phyloP scores from a whole-genome alignment of 805 yeast genomes.

The Teunomyces atbi region DNA sequence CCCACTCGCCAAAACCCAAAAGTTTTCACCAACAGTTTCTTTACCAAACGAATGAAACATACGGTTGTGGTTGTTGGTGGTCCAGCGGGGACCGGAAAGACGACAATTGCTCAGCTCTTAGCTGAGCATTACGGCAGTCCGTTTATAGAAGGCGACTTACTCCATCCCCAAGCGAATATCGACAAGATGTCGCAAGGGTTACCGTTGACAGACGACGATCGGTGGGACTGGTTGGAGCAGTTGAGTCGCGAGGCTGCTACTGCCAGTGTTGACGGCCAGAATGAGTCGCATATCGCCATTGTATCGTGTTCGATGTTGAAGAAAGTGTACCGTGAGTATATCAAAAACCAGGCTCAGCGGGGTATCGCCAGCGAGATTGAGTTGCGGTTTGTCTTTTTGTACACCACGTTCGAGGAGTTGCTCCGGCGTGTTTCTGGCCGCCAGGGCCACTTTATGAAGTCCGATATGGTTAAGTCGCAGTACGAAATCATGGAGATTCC shows the following conservation, averaged over 20 bases:
- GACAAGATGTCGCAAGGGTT: conserved; percentile 79
- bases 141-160: conserved; percentile 81
- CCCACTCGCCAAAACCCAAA: too few species aligned
- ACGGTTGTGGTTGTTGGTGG: conserved; percentile 75
- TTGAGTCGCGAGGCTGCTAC: conserved; percentile 44
- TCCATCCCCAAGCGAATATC: conserved; percentile 71
- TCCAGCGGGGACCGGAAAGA: conserved; percentile 94
- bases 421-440: conserved; percentile 60
- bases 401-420: conserved; percentile 62
- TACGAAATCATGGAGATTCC: conserved; percentile 76
- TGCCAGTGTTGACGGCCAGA: conserved; percentile 24
- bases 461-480: conserved; percentile 79
- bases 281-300: conserved; percentile 38
- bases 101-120: conserved; percentile 65
- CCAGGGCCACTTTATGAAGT: conserved; percentile 81
- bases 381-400: conserved; percentile 64
- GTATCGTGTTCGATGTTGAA: conserved; percentile 88
- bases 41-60: not conserved
- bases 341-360: conserved; percentile 37
- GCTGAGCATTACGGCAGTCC: conserved; percentile 46
- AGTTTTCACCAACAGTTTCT: too few species aligned
- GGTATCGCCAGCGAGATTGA: conserved; percentile 23
- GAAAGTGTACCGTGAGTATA: conserved; percentile 62
- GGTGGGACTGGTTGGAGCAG: conserved; percentile 82
- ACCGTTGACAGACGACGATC: conserved; percentile 84